phyloP scores from a whole-genome alignment of 2,329 filamentous ascomycete genomes.

The Fusarium pilosicola region DNA sequence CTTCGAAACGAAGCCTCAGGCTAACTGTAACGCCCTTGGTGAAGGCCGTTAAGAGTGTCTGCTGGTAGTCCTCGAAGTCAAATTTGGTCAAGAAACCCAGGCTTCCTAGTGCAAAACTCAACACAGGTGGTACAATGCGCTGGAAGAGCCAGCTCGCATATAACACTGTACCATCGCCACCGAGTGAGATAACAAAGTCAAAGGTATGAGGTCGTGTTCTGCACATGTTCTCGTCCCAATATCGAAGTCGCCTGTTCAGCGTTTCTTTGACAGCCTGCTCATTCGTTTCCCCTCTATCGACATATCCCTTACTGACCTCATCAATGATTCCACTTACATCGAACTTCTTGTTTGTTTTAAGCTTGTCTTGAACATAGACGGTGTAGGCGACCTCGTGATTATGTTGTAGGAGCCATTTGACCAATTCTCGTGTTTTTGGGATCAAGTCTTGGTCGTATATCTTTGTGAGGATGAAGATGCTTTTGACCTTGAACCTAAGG shows the following conservation, averaged over 20 bases:
- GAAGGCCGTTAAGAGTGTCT: conserved; percentile 77
- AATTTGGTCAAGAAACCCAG: conserved; percentile 97
- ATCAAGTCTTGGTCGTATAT: conserved; percentile 87
- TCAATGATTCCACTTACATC: conserved; percentile 74
- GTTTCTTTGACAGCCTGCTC: conserved; percentile 48
- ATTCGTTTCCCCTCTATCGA: conserved; percentile 49
- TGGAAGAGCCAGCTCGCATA: conserved; percentile 98
- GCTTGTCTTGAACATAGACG: conserved; percentile 83
- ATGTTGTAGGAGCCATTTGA: conserved; percentile 81
- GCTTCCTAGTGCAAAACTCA: conserved; percentile 91
- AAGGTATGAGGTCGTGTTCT: conserved; percentile 83
- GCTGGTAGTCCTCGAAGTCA: conserved; percentile 80
- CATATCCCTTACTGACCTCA: conserved; percentile 63
- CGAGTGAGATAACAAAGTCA: conserved; percentile 91
- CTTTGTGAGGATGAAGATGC: conserved; percentile 90
- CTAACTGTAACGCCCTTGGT: conserved; percentile 88
- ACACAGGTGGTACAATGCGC: conserved; percentile 89
- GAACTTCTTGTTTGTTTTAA: conserved; percentile 78
- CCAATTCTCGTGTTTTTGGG: conserved; percentile 77
- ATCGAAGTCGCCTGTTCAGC: conserved; percentile 70
- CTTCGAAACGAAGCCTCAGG: conserved; percentile 88
- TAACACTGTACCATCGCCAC: conserved; percentile 95
- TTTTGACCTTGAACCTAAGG: conserved; percentile 82
- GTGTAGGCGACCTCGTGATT: conserved; percentile 75
- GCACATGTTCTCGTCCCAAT: conserved; percentile 86